Base-by-base conservation (phyloP, 1,284 basidiomycete genomes). In the Melampsora americana region DNA sequence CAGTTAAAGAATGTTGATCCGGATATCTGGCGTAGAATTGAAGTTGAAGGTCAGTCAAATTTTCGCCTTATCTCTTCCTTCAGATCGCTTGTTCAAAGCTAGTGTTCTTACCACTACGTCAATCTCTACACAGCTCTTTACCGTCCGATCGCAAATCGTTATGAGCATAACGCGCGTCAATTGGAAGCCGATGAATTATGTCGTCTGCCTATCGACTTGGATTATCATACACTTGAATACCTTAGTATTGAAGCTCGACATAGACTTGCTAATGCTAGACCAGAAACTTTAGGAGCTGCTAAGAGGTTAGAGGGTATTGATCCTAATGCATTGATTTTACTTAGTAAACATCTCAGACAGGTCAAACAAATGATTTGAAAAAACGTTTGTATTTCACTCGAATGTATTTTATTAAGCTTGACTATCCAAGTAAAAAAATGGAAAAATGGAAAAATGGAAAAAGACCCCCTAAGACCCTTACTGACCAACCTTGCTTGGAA, bases 1-100 rank as follows among this genome's bases (percentile, higher is more conserved):
- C 85, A 85, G 5, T 84, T 95, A 0, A 81, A 80, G 0, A 80
- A 83, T 7, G 79, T 91, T 42, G 86, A 89, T 70, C 85, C 86
- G 0, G 82, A 83, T 20, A 85, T 90, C 30, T 83, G 89, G 30
- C 83, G 85, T 12, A 87, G 92, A 20, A 85, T 93, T 30, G 86
- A 87, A 75, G 89, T 90, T 60, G 90, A 93, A 78, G 90, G 91
- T 89, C 53, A 42, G 23, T 23, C 11, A 9, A 9, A 26, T 53
- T 53, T 53, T 26, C 16, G n/a, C 50, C 7, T 53, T 0, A 20
- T 20, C 23, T 53, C n/a, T n/a, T n/a, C n/a, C n/a, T n/a, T n/a
- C n/a, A n/a, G 50, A 53, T 53, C 23, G 50, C 16, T 20, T 53
- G 20, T 53, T 53, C 20, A 20, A 26, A 23, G 35, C 23, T 23